phyloP scores from a whole-genome alignment of 2,329 filamentous ascomycete genomes.

The Colletotrichum sp. region DNA sequence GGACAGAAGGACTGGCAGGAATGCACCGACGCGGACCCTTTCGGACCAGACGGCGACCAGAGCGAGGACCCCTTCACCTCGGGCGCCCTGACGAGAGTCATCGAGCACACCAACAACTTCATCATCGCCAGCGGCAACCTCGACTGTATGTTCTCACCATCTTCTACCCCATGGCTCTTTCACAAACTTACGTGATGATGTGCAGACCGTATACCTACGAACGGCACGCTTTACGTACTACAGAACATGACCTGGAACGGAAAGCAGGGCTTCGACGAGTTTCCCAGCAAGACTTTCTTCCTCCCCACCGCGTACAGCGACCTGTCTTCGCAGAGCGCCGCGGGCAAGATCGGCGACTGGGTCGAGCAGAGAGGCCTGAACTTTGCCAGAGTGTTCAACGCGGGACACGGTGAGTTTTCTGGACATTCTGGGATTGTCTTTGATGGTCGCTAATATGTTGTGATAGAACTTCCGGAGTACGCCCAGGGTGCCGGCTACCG shows the following conservation, averaged over 20 bases:
- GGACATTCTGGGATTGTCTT: neutral
- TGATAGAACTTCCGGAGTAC: neutral
- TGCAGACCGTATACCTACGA: constrained; percentile 60
- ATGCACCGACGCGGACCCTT: constrained; percentile 51
- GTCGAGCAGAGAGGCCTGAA: constrained; percentile 1
- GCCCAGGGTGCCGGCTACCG: neutral
- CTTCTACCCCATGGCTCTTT: neutral
- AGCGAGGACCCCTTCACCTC: constrained; percentile 45
- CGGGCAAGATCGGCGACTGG: constrained; percentile 6
- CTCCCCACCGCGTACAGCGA: constrained; percentile 51
- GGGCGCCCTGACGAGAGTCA: constrained; percentile 70
- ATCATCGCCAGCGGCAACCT: constrained; percentile 75
- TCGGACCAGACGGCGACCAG: constrained; percentile 44
- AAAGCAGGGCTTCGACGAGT: constrained; percentile 67
- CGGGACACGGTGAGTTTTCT: neutral
- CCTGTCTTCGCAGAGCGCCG: neutral
- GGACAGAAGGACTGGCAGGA: constrained; percentile 26
- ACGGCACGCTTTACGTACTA: constrained; percentile 73
- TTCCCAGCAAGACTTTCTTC: constrained; percentile 67
- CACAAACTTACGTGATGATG: neutral
- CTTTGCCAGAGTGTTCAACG: neutral
- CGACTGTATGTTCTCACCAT: constrained; percentile 49
- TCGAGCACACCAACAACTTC: constrained; percentile 74
- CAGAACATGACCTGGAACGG: constrained; percentile 86
- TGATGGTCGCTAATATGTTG: neutral